phyloP scores from a whole-genome alignment of 2,329 filamentous ascomycete genomes.

The Sclerotinia glacialis region DNA sequence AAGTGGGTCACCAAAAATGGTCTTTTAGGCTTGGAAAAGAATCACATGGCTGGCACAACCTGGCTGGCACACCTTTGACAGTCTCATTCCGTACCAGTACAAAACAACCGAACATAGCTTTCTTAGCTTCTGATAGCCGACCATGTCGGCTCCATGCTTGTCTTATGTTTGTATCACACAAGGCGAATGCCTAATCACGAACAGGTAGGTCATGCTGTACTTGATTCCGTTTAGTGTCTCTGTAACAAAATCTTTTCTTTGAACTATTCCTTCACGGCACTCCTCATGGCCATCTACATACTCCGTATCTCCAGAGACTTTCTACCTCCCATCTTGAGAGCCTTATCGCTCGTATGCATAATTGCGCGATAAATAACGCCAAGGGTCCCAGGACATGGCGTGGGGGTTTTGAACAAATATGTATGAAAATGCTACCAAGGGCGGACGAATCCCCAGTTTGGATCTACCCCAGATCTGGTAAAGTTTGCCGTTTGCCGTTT shows the following conservation, averaged over 20 bases:
- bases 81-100: background rate
- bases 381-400: background rate
- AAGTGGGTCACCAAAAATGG: background rate
- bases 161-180: background rate
- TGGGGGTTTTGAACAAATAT: background rate
- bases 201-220: background rate
- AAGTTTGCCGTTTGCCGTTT: background rate
- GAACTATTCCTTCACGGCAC: background rate
- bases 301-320: constrained; percentile 11
- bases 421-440: background rate
- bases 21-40: background rate
- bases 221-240: background rate
- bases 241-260: background rate
- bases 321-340: background rate
- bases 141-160: background rate
- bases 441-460: background rate
- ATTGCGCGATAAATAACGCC: background rate
- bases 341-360: background rate
- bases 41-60: background rate
- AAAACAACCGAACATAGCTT: background rate
- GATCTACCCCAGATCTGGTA: background rate
- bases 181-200: background rate
- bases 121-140: background rate
- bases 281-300: background rate
- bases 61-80: background rate